phyloP scores from a whole-genome alignment of 768 basidiomycete species.

The Kwoniella sp. region DNA sequence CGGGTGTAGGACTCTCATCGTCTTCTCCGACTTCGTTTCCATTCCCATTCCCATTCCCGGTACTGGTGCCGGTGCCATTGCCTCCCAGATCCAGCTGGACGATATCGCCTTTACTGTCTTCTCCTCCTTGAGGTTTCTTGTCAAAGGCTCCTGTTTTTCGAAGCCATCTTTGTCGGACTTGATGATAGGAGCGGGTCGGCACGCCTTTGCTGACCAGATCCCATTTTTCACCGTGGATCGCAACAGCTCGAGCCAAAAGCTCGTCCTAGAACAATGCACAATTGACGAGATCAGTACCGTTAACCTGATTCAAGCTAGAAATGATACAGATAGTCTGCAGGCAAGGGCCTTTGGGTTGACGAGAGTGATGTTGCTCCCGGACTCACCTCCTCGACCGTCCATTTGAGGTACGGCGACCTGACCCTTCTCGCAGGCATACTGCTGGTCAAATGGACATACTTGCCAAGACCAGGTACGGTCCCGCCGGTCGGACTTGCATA shows the following conservation, averaged over 20 bases:
- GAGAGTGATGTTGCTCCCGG: background rate
- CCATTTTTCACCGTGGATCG: conserved; percentile 53
- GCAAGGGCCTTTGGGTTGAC: background rate
- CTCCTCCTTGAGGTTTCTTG: conserved; percentile 32
- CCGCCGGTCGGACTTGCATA: conserved; percentile 43
- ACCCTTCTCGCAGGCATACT: conserved; percentile 47
- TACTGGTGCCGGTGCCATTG: background rate
- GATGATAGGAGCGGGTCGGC: conserved; percentile 50
- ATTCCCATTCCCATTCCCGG: background rate
- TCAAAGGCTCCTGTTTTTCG: conserved; percentile 54
- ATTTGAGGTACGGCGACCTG: conserved; percentile 52
- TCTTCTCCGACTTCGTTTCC: background rate
- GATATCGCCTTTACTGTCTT: background rate
- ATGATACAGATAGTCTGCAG: too few species aligned
- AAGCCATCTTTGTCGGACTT: conserved; percentile 52
- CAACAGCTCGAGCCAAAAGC: conserved; percentile 49
- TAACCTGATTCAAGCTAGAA: background rate
- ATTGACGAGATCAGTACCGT: background rate
- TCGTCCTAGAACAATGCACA: conserved; percentile 37
- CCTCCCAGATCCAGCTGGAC: background rate
- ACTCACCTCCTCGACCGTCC: conserved; percentile 53
- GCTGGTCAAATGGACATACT: conserved; percentile 51
- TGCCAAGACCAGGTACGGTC: conserved; percentile 51
- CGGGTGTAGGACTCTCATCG: conserved; percentile 14
- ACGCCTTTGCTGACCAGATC: conserved; percentile 53